Conservation (phyloP, 305 asterid genomes). For the Solanum hybrid region DNA sequence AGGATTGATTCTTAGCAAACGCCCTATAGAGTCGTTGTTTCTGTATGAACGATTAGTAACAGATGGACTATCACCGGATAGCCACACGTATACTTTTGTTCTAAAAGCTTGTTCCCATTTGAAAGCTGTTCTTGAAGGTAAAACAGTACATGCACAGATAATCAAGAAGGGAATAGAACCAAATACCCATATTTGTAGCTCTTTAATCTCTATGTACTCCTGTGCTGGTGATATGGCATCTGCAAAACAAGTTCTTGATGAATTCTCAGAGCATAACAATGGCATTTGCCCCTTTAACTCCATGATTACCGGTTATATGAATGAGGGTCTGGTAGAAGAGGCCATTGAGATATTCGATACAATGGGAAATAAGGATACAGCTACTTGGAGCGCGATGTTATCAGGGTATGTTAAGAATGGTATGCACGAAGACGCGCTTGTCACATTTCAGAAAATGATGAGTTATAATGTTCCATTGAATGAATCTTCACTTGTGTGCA, state of each 20-base stretch:
- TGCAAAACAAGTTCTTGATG: conserved; percentile 15
- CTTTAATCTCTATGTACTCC: conserved; percentile 20
- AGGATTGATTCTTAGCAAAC: conserved; percentile 15
- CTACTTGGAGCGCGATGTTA: conserved; percentile 16
- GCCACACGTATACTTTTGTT: conserved; percentile 13
- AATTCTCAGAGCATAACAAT: background rate
- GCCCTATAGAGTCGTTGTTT: background rate
- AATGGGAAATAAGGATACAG: conserved; percentile 7
- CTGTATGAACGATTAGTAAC: conserved; percentile 1
- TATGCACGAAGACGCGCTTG: background rate
- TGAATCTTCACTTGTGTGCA: conserved; percentile 16
- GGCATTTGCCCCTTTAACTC: conserved; percentile 10
- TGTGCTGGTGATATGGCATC: conserved; percentile 7
- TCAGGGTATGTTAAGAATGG: conserved; percentile 17
- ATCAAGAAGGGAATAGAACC: conserved; percentile 13
- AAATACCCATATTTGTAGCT: conserved; percentile 9
- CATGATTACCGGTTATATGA: conserved; percentile 17
- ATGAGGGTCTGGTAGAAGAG: conserved; percentile 9
- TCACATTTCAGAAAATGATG: conserved; percentile 14
- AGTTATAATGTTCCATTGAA: background rate
- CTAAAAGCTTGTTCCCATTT: conserved; percentile 19
- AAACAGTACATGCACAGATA: conserved; percentile 16
- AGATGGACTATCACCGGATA: conserved; percentile 8
- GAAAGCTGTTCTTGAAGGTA: conserved; percentile 15
- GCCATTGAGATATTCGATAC: conserved; percentile 2